phyloP scores from a whole-genome alignment of 1,284 basidiomycete genomes.

The Boletus smithii region DNA sequence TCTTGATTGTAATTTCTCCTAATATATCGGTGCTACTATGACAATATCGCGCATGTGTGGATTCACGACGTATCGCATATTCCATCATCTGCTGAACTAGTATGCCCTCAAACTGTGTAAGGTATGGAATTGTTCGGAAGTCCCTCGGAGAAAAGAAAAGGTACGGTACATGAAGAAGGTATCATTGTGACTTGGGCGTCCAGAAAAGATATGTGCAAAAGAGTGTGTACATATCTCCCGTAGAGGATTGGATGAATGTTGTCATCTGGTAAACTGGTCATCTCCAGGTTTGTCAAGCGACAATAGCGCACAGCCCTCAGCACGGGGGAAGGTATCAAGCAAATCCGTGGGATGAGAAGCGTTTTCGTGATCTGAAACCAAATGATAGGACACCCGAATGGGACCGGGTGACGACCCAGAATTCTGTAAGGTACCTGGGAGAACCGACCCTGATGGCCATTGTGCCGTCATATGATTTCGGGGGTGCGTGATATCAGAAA shows the following conservation, averaged over 20 bases:
- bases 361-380: constrained; percentile 7
- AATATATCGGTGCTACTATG: too few species aligned
- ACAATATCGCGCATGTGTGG: too few species aligned
- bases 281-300: constrained; percentile 7
- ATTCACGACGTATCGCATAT: background rate
- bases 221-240: background rate
- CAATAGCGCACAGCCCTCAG: constrained; percentile 4
- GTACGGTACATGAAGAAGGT: constrained; percentile 3
- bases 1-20: background rate
- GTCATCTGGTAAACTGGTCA: constrained; percentile 1
- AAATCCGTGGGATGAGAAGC: constrained; percentile 2
- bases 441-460: constrained; percentile 4
- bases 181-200: background rate
- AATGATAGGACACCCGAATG: background rate
- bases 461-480: constrained; percentile 4
- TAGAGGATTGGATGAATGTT: background rate
- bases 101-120: background rate
- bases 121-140: background rate
- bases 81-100: background rate
- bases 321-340: background rate
- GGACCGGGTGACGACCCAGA: background rate
- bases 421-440: background rate
- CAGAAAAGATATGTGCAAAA: constrained; percentile 1
- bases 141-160: background rate
- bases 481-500: background rate